A percentile compares a stretch with the other conserved stretches of the same genome.
Evolutionary conservation across 768 basidiomycete species (phyloP).

Genomic region (Calocybe gangraenosa): DNA sequence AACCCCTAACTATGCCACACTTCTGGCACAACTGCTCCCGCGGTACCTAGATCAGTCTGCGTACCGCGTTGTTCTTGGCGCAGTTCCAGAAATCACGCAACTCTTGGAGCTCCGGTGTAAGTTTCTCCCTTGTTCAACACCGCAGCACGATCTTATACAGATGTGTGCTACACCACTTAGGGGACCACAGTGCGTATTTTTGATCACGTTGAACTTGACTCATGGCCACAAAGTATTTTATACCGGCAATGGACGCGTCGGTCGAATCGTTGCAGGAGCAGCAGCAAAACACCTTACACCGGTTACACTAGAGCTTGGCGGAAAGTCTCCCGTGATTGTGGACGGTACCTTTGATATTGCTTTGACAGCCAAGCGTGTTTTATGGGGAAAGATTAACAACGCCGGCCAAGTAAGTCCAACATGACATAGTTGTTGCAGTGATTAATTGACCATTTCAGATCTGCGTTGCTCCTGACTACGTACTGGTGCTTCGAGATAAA

Average conservation of each 20-base stretch:
- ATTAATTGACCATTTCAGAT: constrained; percentile 38
- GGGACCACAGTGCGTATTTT: constrained; percentile 25
- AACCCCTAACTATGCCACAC: constrained; percentile 39
- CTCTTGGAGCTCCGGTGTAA: constrained; percentile 44
- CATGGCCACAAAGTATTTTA: constrained; percentile 30
- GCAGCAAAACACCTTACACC: constrained; percentile 54
- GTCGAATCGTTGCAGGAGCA: constrained; percentile 43
- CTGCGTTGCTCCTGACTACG: constrained; percentile 56
- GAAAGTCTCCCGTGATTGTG: constrained; percentile 45
- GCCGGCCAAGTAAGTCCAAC: constrained; percentile 52
- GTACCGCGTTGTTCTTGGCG: constrained; percentile 57
- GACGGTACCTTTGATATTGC: constrained; percentile 27
- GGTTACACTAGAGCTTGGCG: constrained; percentile 52
- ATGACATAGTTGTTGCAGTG: not conserved
- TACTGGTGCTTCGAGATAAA: constrained; percentile 32
- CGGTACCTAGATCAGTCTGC: constrained; percentile 45
- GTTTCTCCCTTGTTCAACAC: constrained; percentile 1
- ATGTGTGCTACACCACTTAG: constrained; percentile 3
- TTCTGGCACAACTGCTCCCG: constrained; percentile 52
- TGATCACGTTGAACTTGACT: not conserved
- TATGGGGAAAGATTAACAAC: constrained; percentile 66
- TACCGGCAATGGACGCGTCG: constrained; percentile 44
- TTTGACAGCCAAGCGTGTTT: constrained; percentile 56
- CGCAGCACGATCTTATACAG: not conserved
- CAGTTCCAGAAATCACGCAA: constrained; percentile 49